phyloP scores from a whole-genome alignment of 805 yeast species.

The Middelhovenomyces tepae region DNA sequence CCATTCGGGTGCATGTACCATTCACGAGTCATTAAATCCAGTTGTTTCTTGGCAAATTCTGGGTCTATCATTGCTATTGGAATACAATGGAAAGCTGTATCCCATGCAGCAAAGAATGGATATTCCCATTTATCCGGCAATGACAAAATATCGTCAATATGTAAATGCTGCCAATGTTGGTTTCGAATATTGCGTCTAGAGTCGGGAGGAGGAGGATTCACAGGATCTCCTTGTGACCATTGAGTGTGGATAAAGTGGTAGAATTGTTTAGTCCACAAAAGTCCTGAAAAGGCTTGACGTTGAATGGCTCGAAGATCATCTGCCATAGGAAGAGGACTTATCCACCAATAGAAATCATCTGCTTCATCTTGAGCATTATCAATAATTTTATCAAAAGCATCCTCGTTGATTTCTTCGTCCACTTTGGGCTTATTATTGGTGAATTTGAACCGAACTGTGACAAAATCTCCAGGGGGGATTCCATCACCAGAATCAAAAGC shows the following conservation, averaged over 20 bases:
- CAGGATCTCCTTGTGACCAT: slow-evolving; percentile 84
- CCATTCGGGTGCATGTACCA: slow-evolving; percentile 99
- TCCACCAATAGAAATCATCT: slow-evolving; percentile 84
- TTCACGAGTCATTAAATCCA: slow-evolving; percentile 78
- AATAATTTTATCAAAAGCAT: slow-evolving; percentile 59
- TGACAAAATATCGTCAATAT: slow-evolving; percentile 78
- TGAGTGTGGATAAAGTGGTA: slow-evolving; percentile 77
- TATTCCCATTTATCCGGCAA: slow-evolving; percentile 96
- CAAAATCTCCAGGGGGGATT: slow-evolving; percentile 81
- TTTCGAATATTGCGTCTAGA: slow-evolving; percentile 84
- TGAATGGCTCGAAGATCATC: slow-evolving; percentile 75
- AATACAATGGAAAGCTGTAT: slow-evolving; percentile 88
- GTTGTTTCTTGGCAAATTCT: slow-evolving; percentile 79
- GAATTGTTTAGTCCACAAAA: slow-evolving; percentile 89
- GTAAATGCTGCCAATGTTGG: slow-evolving; percentile 80
- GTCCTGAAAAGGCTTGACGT: slow-evolving; percentile 90
- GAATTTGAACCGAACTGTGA: slow-evolving; percentile 71
- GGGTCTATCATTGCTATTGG: slow-evolving; percentile 93
- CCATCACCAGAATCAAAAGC: slow-evolving; percentile 67
- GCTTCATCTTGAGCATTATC: slow-evolving; percentile 76
- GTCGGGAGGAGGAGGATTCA: slow-evolving; percentile 57
- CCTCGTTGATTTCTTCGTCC: slow-evolving; percentile 48
- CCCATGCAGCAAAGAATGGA: slow-evolving; percentile 97
- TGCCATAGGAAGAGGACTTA: slow-evolving; percentile 75
- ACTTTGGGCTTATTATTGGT: slow-evolving; percentile 34